Conservation (phyloP, 106 monocot genomes). For the Platanthera zijinensis region DNA sequence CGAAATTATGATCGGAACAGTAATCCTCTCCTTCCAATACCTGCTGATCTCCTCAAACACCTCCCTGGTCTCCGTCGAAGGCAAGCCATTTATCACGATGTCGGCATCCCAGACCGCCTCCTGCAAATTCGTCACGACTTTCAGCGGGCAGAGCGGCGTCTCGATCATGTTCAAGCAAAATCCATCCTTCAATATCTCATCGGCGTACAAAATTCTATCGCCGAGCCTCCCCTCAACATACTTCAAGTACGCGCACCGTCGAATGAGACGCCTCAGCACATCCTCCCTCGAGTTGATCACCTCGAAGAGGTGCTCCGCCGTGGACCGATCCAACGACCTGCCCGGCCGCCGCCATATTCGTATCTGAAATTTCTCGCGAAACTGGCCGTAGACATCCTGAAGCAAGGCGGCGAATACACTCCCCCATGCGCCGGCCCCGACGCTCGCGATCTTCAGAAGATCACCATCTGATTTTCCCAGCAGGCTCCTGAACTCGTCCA, state of each 20-base stretch:
- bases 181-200: constrained; percentile 64
- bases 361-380: constrained; percentile 56
- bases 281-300: constrained; percentile 64
- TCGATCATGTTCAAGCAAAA: constrained; percentile 75
- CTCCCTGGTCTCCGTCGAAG: constrained; percentile 53
- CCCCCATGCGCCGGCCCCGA: constrained; percentile 70
- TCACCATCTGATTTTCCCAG: constrained; percentile 47
- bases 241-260: constrained; percentile 55
- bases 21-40: constrained; percentile 71
- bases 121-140: constrained; percentile 67
- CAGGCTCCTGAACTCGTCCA: constrained; percentile 44
- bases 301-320: constrained; percentile 58
- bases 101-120: constrained; percentile 78
- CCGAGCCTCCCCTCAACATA: constrained; percentile 62
- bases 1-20: constrained; percentile 45
- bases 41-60: constrained; percentile 61
- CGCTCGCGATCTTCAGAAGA: constrained; percentile 42
- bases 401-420: constrained; percentile 53
- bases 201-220: constrained; percentile 47
- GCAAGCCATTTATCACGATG: constrained; percentile 58
- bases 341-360: constrained; percentile 56
- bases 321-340: constrained; percentile 38
- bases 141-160: constrained; percentile 56
- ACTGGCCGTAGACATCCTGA: constrained; percentile 46
- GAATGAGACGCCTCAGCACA: constrained; percentile 43